Evolutionary conservation across 2,329 filamentous ascomycete genomes (phyloP).

Genomic region (Colletotrichum musicola): DNA sequence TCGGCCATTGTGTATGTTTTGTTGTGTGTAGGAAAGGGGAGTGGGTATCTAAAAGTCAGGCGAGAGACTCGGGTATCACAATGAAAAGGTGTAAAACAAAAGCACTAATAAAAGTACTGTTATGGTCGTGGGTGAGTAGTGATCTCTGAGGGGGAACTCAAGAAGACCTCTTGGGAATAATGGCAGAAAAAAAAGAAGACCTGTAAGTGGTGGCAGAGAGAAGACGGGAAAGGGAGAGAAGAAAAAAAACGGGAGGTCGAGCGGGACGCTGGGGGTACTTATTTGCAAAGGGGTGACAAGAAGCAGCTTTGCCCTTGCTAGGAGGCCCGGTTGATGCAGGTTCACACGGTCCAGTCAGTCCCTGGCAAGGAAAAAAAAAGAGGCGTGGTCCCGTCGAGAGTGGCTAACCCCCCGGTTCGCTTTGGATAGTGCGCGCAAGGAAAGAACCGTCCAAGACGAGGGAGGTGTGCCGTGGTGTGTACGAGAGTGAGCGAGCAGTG

Average conservation of each 20-base stretch:
- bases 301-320: slow-evolving; percentile 37
- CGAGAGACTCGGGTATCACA: slow-evolving; percentile 63
- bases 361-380: slow-evolving; percentile 34
- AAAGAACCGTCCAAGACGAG: slow-evolving; percentile 8
- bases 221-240: slow-evolving; percentile 45
- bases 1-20: slow-evolving; percentile 75
- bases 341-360: slow-evolving; percentile 37
- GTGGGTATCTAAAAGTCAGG: slow-evolving; percentile 54
- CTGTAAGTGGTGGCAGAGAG: slow-evolving; percentile 47
- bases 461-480: slow-evolving; percentile 3
- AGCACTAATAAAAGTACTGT: slow-evolving; percentile 43
- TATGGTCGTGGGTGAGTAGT: slow-evolving; percentile 40
- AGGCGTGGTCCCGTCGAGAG: slow-evolving; percentile 36
- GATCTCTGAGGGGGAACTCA: slow-evolving; percentile 42
- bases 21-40: slow-evolving; percentile 48
- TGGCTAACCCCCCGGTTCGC: slow-evolving; percentile 18
- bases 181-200: slow-evolving; percentile 46
- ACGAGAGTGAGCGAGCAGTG: neutral
- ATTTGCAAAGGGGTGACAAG: slow-evolving; percentile 46
- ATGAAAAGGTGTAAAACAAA: slow-evolving; percentile 58
- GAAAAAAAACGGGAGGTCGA: slow-evolving; percentile 45
- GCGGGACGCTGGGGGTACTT: slow-evolving; percentile 54
- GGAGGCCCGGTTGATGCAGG: slow-evolving; percentile 33
- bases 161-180: slow-evolving; percentile 48
- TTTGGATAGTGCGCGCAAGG: slow-evolving; percentile 16